Percentiles rank a stretch among this genome's conserved stretches.
Conservation (phyloP, 345 rosid genomes). For the Ailanthus altissimus region DNA sequence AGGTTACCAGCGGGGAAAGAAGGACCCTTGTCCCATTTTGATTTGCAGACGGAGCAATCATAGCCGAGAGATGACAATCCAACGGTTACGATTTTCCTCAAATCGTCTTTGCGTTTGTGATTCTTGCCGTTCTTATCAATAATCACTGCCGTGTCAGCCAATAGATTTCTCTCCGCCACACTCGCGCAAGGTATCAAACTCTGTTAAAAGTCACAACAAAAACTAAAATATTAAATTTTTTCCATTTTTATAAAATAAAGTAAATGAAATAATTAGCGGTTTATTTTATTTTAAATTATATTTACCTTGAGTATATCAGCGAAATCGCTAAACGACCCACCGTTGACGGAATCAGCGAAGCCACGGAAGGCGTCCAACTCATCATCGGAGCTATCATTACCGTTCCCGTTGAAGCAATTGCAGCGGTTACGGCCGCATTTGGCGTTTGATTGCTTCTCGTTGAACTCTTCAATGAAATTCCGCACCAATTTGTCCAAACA, state of each 20-base stretch:
- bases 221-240: background rate
- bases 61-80: slow-evolving; percentile 64
- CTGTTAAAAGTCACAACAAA: slow-evolving; percentile 37
- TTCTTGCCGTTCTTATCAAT: slow-evolving; percentile 79
- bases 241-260: background rate
- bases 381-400: slow-evolving; percentile 79
- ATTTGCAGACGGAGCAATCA: slow-evolving; percentile 81
- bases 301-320: slow-evolving; percentile 76
- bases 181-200: slow-evolving; percentile 70
- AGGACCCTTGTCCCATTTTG: slow-evolving; percentile 83
- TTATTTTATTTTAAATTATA: background rate
- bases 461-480: slow-evolving; percentile 79
- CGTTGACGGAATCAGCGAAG: slow-evolving; percentile 40
- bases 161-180: slow-evolving; percentile 68
- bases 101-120: slow-evolving; percentile 65
- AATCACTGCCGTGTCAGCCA: slow-evolving; percentile 80
- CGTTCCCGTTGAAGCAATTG: slow-evolving; percentile 89
- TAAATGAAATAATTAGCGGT: background rate
- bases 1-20: slow-evolving; percentile 74
- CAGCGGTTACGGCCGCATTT: slow-evolving; percentile 85
- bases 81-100: slow-evolving; percentile 63
- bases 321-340: slow-evolving; percentile 52
- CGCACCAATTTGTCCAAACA: slow-evolving; percentile 90
- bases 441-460: slow-evolving; percentile 64
- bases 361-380: slow-evolving; percentile 63